Percentiles rank a stretch among this genome's conserved stretches.
phyloP scores from a whole-genome alignment of 2,329 filamentous ascomycete species.

The Fusarium denticulatum region DNA sequence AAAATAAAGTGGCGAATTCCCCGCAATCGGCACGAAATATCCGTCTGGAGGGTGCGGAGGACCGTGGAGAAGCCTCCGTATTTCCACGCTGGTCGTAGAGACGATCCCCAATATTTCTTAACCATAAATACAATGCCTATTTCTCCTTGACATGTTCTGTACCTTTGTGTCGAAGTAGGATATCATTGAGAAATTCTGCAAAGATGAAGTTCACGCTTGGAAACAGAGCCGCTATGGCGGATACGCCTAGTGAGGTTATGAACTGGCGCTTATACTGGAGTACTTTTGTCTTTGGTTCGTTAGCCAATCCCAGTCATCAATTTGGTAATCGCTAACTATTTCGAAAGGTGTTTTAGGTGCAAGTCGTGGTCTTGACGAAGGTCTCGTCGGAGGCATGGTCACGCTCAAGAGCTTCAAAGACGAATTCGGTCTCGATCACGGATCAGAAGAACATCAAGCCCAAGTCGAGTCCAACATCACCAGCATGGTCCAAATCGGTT shows the following conservation, averaged over 20 bases:
- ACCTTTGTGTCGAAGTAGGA: not conserved
- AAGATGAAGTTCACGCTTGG: conserved; percentile 25
- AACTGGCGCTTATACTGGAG: conserved; percentile 26
- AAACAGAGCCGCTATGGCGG: conserved; percentile 21
- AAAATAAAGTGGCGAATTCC: not conserved
- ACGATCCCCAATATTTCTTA: not conserved
- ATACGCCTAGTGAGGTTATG: conserved; percentile 16
- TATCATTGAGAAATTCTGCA: not conserved
- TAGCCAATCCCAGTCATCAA: accelerated
- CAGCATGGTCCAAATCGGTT: conserved; percentile 77
- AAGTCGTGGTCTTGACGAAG: conserved; percentile 52
- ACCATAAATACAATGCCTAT: not conserved
- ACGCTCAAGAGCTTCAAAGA: conserved; percentile 66
- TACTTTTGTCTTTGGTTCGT: conserved; percentile 20
- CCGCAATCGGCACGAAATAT: conserved; percentile 21
- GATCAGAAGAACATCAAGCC: conserved; percentile 60
- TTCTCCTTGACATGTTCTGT: not conserved
- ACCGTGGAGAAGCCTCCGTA: not conserved
- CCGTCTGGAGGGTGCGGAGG: not conserved
- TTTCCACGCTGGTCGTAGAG: not conserved
- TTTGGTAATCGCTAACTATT: not conserved
- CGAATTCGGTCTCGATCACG: conserved; percentile 61
- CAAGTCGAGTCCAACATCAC: conserved; percentile 74
- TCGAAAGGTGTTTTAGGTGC: conserved; percentile 9
- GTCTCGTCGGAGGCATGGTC: conserved; percentile 72